phyloP scores from a whole-genome alignment of 768 basidiomycete species.

The Hortiboletus campestris region DNA sequence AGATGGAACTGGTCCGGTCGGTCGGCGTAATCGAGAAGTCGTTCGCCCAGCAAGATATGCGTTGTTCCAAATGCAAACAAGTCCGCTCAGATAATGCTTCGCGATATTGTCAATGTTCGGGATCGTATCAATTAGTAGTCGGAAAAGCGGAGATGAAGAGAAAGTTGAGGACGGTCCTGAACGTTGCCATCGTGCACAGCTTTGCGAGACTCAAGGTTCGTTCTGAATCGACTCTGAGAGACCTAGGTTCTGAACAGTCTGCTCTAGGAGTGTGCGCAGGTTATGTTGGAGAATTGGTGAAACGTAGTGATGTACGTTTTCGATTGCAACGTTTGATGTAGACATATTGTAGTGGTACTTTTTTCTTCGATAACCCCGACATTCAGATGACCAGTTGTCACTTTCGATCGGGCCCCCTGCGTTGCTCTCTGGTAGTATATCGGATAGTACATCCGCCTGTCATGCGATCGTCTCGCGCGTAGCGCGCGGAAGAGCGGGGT shows the following conservation, averaged over 20 bases:
- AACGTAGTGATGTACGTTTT: background rate
- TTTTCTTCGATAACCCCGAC: background rate
- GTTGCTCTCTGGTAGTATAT: slow-evolving; percentile 44
- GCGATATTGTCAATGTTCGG: slow-evolving; percentile 85
- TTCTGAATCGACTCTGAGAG: slow-evolving; percentile 1
- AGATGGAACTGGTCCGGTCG: slow-evolving; percentile 79
- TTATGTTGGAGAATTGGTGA: slow-evolving; percentile 39
- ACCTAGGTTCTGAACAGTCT: background rate
- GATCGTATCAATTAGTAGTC: slow-evolving; percentile 70
- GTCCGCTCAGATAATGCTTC: slow-evolving; percentile 88
- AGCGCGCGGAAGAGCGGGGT: slow-evolving; percentile 40
- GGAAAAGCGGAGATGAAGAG: slow-evolving; percentile 70
- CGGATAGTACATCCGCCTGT: slow-evolving; percentile 53
- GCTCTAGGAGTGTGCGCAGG: slow-evolving; percentile 39
- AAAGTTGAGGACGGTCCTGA: slow-evolving; percentile 77
- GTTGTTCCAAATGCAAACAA: slow-evolving; percentile 87
- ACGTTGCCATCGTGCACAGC: slow-evolving; percentile 75
- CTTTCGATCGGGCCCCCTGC: rapidly evolving
- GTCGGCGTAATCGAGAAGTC: slow-evolving; percentile 66
- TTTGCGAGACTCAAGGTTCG: slow-evolving; percentile 64
- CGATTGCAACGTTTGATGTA: background rate
- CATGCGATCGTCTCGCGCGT: slow-evolving; percentile 13
- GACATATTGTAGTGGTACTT: background rate
- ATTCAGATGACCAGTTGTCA: background rate
- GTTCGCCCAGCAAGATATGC: slow-evolving; percentile 87